These are phyloP conservation scores for Bullera alba DNA, from an alignment of 768 basidiomycete genomes.

Conservation along the genomic window DNA sequence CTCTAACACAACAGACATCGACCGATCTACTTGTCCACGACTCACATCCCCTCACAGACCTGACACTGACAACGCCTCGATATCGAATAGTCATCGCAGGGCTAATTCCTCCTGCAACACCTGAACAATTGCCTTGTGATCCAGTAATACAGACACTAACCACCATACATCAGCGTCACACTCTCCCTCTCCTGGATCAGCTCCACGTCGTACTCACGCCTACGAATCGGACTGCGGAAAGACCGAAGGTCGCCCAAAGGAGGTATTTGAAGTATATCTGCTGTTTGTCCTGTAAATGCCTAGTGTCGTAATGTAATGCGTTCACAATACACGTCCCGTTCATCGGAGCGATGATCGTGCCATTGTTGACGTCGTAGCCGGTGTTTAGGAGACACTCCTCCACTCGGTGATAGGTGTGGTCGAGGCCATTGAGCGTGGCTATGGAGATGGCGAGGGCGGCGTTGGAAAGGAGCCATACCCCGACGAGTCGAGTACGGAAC, in stretches of 20 bases:
- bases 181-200: neutral
- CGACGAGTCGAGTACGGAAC: conserved; percentile 40
- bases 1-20: too few species aligned
- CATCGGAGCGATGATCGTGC: conserved; percentile 24
- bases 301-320: conserved; percentile 20
- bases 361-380: conserved; percentile 9
- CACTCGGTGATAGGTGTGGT: conserved; percentile 28
- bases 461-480: conserved; percentile 42
- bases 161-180: neutral
- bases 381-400: conserved; percentile 15
- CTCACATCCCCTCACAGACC: too few species aligned
- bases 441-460: conserved; percentile 41
- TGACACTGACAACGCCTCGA: too few species aligned
- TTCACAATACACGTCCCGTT: conserved; percentile 33
- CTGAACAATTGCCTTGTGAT: conserved; percentile 30
- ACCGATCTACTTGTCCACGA: too few species aligned
- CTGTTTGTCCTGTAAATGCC: conserved; percentile 32
- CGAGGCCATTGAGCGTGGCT: conserved; percentile 36
- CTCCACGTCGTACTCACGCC: conserved; percentile 26
- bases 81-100: too few species aligned
- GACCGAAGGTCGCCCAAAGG: conserved; percentile 38
- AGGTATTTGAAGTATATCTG: conserved; percentile 37
- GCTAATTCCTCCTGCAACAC: conserved; percentile 28
- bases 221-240: conserved; percentile 33
- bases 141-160: conserved; percentile 41